Evolutionary conservation across 768 basidiomycete genomes (phyloP), one percentile per base, ranked within the genome.

Genomic region (Agaricus sinodeliciosus): DNA sequence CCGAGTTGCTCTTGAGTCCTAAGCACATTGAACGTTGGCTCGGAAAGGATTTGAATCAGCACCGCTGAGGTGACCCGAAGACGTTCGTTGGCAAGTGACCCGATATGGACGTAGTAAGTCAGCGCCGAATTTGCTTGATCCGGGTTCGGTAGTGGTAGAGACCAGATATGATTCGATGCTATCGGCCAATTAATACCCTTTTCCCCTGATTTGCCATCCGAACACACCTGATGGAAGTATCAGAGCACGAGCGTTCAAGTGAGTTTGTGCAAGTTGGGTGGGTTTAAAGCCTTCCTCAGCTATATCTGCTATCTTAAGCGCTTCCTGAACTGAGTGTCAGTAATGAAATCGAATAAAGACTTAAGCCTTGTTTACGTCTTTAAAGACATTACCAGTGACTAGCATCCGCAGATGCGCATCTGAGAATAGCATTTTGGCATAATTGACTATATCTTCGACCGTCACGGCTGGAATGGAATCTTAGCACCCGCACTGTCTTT

Each of bases 1-100:
- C 96, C 96, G 1, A 99, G 77, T 67, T 99, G 96, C 63, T 98
- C 92, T 64, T 91, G 85, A 3, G 94, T 97, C 26, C 96, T 85
- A 27, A 99, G 78, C 19, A 84, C 72, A 63, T 95, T 85, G 69
- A 98, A 99, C 9, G 88, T 80, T 1, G 94, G 95, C 60, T 99
- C 96, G n/a, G 78, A 73, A 35, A 94, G 75, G 52, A 98, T 87
- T 59, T 94, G 91, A 0, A 77, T 77, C 19, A 97, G 81, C 12
- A 99, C 76, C 2, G 82, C 70, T 19, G 85, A 76, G 1, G 76
- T 74, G 22, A 89, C 84, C 3, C 94, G 84, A 9, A 80, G 69
- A 16, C 66, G 75, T 43, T 81, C 76, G 62, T 94, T 81, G 6
- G 72, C 71, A 28, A 82, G 64, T 36, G 82, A 74, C 9, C 94